These are phyloP conservation scores for Recurvomyces mirabilis DNA, from an alignment of 495 filamentous ascomycete genomes.

Conservation along the genomic window DNA sequence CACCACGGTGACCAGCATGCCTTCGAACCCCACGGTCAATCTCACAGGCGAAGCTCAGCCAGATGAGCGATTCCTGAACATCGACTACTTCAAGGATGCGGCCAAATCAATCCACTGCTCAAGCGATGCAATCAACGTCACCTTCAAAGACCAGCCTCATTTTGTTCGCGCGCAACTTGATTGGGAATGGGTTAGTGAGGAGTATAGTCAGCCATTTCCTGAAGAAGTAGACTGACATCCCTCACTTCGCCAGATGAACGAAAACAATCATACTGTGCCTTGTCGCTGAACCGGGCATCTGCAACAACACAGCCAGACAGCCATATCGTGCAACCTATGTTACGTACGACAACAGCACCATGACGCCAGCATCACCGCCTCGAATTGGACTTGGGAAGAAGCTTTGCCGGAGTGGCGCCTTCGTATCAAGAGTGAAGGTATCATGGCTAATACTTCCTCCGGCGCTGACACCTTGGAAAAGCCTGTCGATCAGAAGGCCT, in stretches of 20 bases:
- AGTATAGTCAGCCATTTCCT: not conserved
- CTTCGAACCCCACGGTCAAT: constrained; percentile 2
- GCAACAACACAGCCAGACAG: not conserved
- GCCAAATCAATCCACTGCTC: not conserved
- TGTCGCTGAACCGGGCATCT: not conserved
- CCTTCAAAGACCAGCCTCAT: not conserved
- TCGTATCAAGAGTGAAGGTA: not conserved
- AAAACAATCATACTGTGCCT: constrained; percentile 1
- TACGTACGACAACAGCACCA: not conserved
- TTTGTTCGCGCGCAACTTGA: not conserved
- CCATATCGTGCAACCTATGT: constrained; percentile 1
- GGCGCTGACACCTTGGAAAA: not conserved
- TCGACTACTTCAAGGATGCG: constrained; percentile 1
- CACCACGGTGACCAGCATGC: not conserved
- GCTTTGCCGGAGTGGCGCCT: not conserved
- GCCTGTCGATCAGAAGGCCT: not conserved
- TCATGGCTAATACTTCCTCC: not conserved
- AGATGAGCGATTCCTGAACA: not conserved
- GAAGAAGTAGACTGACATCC: not conserved
- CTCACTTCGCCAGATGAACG: not conserved
- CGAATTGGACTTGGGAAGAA: constrained; percentile 1
- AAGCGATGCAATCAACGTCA: not conserved
- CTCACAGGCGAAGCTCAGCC: not conserved
- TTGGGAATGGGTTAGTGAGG: not conserved
- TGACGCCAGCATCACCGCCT: not conserved